Percentiles rank a stretch among this genome's conserved stretches.
These are phyloP conservation scores for Sporothrix pallida DNA, from an alignment of 2,329 filamentous ascomycete genomes.

Conservation along the genomic window DNA sequence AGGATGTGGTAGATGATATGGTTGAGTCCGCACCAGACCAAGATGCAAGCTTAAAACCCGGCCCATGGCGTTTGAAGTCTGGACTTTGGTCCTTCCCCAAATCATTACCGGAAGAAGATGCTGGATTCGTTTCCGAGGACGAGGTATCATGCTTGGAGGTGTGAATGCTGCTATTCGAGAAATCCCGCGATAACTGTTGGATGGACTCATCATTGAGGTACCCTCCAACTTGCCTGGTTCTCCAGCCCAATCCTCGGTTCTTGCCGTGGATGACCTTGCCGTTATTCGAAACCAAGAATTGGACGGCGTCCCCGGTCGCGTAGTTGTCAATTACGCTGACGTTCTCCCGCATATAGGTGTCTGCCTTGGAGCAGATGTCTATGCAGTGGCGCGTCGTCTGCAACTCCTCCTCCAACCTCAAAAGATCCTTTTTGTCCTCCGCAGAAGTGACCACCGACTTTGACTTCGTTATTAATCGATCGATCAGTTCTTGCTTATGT, in stretches of 20 bases:
- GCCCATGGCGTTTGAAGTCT: slow-evolving; percentile 19
- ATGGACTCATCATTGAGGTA: slow-evolving; percentile 22
- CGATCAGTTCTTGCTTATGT: slow-evolving; percentile 18
- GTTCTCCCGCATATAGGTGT: slow-evolving; percentile 13
- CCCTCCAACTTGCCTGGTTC: slow-evolving; percentile 15
- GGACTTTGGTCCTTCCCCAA: slow-evolving; percentile 14
- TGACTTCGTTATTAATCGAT: slow-evolving; percentile 16
- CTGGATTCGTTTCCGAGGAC: slow-evolving; percentile 11
- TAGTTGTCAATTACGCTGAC: slow-evolving; percentile 25
- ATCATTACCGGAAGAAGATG: slow-evolving; percentile 6
- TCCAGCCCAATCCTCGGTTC: slow-evolving; percentile 24
- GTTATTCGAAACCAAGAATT: slow-evolving; percentile 19
- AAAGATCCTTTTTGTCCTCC: not conserved
- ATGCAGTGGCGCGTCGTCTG: slow-evolving; percentile 19
- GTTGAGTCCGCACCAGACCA: slow-evolving; percentile 8
- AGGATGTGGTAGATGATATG: slow-evolving; percentile 9
- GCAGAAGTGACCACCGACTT: slow-evolving; percentile 13
- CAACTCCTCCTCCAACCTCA: slow-evolving; percentile 13
- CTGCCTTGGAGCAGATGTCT: slow-evolving; percentile 18
- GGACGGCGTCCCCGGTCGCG: slow-evolving; percentile 16
- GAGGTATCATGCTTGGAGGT: slow-evolving; percentile 5
- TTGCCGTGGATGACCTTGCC: slow-evolving; percentile 15
- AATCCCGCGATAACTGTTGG: slow-evolving; percentile 23
- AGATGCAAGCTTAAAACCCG: slow-evolving; percentile 20
- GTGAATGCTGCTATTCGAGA: slow-evolving; percentile 15